Evolutionary conservation across 2,329 filamentous ascomycete genomes (phyloP), one percentile per base, ranked within the genome.

Genomic region (Exophiala calicioides): DNA sequence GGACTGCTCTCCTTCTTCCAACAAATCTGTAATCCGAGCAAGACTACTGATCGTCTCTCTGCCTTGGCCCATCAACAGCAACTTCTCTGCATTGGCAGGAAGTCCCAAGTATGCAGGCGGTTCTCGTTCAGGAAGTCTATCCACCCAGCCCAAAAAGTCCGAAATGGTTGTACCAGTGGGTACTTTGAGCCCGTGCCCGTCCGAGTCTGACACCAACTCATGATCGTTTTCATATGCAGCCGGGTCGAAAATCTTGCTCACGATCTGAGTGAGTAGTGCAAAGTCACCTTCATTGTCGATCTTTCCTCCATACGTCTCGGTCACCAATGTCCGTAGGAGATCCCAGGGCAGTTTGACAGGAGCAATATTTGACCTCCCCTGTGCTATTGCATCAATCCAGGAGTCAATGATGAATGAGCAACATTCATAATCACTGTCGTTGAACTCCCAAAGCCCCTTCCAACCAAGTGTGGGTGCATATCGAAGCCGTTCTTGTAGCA

Each of bases 371-470:
- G 89, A 91, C 49, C 93, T 85, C 56, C 86, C 89, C 58, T 86
- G 82, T 2, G 91, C 87, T 23, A 88, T 82, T 3, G 76, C 77
- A 59, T 96, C 89, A 54, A 96, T 78, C 93, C 93, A 98, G 23
- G 86, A 88, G 64, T 98, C 93, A 58, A 97, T 89, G 57, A 98
- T 94, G 68, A 88, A 93, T 44, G 89, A 88, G 34, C 88, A 95
- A 71, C 93, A 98, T 78, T 98, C 91, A 69, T 97, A 97, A 87
- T 98, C 93, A 60, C 90, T 95, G 69, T 98, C 94, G 65, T 98
- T 98, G 69, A 98, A 98, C 70, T 98, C 94, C 93, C 94, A 98
- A 78, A 96, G 95, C 43, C 90, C 89, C 74, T 95, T 96, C 93
- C 93, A 98, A 51, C 93, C 93, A 44, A 98, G 75, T 47, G 80